Percentiles rank a stretch among this genome's conserved stretches.
phyloP scores from a whole-genome alignment of 1,139 yeast genomes.

The Nematodospora anomalae region DNA sequence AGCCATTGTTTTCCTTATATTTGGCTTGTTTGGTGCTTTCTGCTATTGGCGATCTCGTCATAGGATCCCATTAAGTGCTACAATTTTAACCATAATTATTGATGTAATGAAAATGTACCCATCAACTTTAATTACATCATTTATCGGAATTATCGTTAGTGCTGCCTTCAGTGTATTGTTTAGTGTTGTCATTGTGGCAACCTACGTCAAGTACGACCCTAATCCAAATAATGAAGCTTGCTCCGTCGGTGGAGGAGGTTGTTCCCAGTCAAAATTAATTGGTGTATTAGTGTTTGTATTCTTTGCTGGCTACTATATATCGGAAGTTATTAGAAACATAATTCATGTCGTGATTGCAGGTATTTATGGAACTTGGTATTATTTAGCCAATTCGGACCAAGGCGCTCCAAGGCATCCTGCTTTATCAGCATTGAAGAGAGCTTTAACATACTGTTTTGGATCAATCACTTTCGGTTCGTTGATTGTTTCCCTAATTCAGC shows the following conservation, averaged over 20 bases:
- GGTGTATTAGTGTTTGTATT: constrained; percentile 70
- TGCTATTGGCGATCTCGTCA: constrained; percentile 73
- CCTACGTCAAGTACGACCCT: constrained; percentile 70
- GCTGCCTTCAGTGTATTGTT: constrained; percentile 67
- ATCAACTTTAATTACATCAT: constrained; percentile 62
- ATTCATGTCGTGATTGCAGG: constrained; percentile 86
- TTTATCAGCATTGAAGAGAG: constrained; percentile 75
- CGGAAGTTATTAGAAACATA: constrained; percentile 83
- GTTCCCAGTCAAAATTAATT: constrained; percentile 65
- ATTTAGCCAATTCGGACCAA: constrained; percentile 70
- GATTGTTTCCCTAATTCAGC: constrained; percentile 73
- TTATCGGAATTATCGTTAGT: constrained; percentile 63
- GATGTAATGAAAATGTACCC: constrained; percentile 75
- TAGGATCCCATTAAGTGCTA: constrained; percentile 73
- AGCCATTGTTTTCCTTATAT: constrained; percentile 69
- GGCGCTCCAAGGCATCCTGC: constrained; percentile 85
- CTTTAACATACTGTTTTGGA: constrained; percentile 85
- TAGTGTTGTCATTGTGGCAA: constrained; percentile 66
- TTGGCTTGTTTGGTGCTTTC: constrained; percentile 63
- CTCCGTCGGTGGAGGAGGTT: constrained; percentile 56
- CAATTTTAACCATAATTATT: constrained; percentile 68
- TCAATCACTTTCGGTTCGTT: constrained; percentile 88
- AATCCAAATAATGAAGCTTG: constrained; percentile 38
- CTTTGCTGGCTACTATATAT: constrained; percentile 82
- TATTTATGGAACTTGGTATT: constrained; percentile 90